Evolutionary conservation across 805 yeast genomes (phyloP).

Genomic region (Metschnikowia orientalis): DNA sequence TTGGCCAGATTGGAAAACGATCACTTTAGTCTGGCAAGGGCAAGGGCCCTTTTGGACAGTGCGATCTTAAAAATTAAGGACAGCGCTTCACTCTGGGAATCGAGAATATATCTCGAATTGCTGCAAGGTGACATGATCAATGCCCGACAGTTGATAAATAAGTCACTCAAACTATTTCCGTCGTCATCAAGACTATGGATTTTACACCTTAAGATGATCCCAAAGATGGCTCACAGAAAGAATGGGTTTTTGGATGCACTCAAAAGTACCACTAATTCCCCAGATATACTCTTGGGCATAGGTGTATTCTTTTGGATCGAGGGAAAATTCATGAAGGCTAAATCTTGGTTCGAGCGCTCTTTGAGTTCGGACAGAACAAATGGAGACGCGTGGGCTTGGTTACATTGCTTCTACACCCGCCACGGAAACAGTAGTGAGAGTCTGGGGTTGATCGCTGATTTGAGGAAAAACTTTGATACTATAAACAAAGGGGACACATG

Average conservation of each 20-base stretch:
- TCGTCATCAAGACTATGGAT: conserved; percentile 62
- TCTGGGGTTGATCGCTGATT: conserved; percentile 1
- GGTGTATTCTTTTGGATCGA: conserved; percentile 66
- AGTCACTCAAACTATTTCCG: conserved; percentile 58
- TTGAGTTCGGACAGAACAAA: conserved; percentile 47
- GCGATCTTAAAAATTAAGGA: conserved; percentile 52
- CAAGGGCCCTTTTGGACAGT: conserved; percentile 69
- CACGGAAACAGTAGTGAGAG: conserved; percentile 10
- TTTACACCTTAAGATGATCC: conserved; percentile 46
- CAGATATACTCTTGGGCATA: conserved; percentile 54
- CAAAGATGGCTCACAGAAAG: conserved; percentile 49
- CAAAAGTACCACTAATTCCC: conserved; percentile 56
- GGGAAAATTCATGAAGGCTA: conserved; percentile 59
- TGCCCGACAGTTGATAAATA: conserved; percentile 51
- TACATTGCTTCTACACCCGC: conserved; percentile 25
- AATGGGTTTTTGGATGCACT: conserved; percentile 68
- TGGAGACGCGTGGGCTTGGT: conserved; percentile 80
- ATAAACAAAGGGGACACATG: conserved; percentile 64
- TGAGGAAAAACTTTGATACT: conserved; percentile 7
- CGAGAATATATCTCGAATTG: conserved; percentile 55
- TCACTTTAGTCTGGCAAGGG: conserved; percentile 44
- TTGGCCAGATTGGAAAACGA: conserved; percentile 43
- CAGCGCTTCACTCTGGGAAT: conserved; percentile 53
- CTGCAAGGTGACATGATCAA: conserved; percentile 44
- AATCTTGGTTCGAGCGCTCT: conserved; percentile 72